These are phyloP conservation scores for Lycium ferocissimum DNA, from an alignment of 257 asterid genomes.

Conservation along the genomic window DNA sequence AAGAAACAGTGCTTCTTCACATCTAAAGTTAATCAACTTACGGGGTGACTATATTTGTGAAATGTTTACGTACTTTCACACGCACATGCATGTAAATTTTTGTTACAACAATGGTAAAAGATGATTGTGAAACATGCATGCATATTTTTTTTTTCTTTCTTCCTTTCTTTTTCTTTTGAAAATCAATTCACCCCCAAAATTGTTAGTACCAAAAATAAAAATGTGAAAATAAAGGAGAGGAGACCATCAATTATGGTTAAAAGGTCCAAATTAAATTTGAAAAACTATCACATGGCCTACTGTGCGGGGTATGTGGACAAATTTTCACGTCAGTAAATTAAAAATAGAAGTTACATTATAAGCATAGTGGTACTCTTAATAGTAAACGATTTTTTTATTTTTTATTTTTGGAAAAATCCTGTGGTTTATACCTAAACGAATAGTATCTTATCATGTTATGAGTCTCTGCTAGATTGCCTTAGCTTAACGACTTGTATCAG, in stretches of 20 bases:
- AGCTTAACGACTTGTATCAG: too few species aligned
- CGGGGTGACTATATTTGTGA: conserved; percentile 11
- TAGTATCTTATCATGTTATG: too few species aligned
- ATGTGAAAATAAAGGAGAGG: not conserved
- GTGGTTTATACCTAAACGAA: too few species aligned
- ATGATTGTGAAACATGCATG: not conserved
- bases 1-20: conserved; percentile 11
- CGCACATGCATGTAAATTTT: not conserved
- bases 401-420: too few species aligned
- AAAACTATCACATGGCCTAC: too few species aligned
- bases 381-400: too few species aligned
- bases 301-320: not conserved
- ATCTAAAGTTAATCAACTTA: not conserved
- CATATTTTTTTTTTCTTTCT: not conserved
- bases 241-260: not conserved
- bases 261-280: not conserved
- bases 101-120: not conserved
- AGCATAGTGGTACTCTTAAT: too few species aligned
- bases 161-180: too few species aligned
- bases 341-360: not conserved
- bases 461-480: too few species aligned
- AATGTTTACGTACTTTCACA: not conserved
- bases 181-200: not conserved
- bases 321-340: not conserved
- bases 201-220: not conserved